These are phyloP conservation scores for Luffa acutangula DNA, from an alignment of 306 rosid genomes.

Conservation along the genomic window DNA sequence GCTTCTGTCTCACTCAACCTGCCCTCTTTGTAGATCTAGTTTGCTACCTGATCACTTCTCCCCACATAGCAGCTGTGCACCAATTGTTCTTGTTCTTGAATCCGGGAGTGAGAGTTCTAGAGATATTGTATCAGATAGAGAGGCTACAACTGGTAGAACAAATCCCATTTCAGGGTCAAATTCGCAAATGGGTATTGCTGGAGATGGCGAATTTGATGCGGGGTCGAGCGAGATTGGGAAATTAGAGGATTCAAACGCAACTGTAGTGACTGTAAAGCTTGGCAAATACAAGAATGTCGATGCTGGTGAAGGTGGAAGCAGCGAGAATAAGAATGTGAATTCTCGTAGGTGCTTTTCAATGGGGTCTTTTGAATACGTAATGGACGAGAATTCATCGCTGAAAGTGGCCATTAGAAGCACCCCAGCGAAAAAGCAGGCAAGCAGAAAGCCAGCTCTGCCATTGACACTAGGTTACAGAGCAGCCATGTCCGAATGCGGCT, in stretches of 20 bases:
- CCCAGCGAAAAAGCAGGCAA: slow-evolving; percentile 34
- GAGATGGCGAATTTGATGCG: slow-evolving; percentile 30
- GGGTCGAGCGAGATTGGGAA: slow-evolving; percentile 28
- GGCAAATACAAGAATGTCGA: slow-evolving; percentile 75
- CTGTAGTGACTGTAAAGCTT: slow-evolving; percentile 63
- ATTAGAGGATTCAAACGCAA: slow-evolving; percentile 19
- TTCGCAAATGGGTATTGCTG: slow-evolving; percentile 27
- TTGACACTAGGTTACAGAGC: slow-evolving; percentile 48
- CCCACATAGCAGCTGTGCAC: slow-evolving; percentile 26
- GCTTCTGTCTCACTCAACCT: slow-evolving; percentile 93
- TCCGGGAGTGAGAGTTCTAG: slow-evolving; percentile 81
- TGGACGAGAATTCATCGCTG: slow-evolving; percentile 64
- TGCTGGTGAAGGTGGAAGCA: slow-evolving; percentile 36
- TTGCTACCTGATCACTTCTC: slow-evolving; percentile 58
- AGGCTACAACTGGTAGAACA: slow-evolving; percentile 33
- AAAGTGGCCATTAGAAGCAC: slow-evolving; percentile 61
- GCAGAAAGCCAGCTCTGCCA: slow-evolving; percentile 43
- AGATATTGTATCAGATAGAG: slow-evolving; percentile 48
- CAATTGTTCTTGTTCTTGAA: slow-evolving; percentile 77
- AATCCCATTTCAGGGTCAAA: slow-evolving; percentile 31
- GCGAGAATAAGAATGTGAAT: slow-evolving; percentile 37
- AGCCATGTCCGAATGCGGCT: slow-evolving; percentile 84
- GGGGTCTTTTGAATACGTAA: slow-evolving; percentile 81
- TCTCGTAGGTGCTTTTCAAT: slow-evolving; percentile 86
- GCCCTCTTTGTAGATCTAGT: slow-evolving; percentile 80